These are phyloP conservation scores for Ogataea hybrid DNA, from an alignment of 1,139 yeast species.

Conservation along the genomic window DNA sequence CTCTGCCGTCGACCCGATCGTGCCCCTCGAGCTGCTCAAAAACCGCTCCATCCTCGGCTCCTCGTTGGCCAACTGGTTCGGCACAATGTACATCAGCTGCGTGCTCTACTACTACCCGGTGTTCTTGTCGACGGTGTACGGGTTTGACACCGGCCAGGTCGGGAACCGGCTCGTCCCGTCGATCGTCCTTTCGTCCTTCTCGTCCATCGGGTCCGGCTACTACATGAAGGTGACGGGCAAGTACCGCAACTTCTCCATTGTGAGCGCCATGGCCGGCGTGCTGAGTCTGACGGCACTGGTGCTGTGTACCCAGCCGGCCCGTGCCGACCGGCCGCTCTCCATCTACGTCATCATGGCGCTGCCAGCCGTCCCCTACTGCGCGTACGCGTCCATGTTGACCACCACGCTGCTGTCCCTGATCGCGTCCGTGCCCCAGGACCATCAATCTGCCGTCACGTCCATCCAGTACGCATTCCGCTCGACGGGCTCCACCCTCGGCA, in stretches of 20 bases:
- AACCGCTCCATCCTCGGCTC: constrained; percentile 37
- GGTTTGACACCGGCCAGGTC: constrained; percentile 33
- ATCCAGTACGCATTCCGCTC: constrained; percentile 55
- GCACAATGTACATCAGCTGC: constrained; percentile 36
- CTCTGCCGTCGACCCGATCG: constrained; percentile 34
- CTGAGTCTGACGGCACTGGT: constrained; percentile 28
- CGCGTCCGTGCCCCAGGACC: constrained; percentile 49
- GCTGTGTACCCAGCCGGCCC: constrained; percentile 24
- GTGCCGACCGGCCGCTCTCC: constrained; percentile 15
- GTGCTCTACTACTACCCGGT: constrained; percentile 36
- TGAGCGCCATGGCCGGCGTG: constrained; percentile 26
- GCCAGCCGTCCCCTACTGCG: constrained; percentile 39
- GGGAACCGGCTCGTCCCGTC: constrained; percentile 40
- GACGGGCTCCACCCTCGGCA: constrained; percentile 54
- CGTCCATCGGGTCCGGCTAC: constrained; percentile 36
- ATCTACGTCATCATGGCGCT: constrained; percentile 37
- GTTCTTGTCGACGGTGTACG: constrained; percentile 33
- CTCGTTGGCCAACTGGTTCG: constrained; percentile 41
- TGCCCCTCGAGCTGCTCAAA: constrained; percentile 35
- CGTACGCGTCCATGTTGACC: constrained; percentile 46
- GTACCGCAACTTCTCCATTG: constrained; percentile 31
- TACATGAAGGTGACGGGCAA: constrained; percentile 39
- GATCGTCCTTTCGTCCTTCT: constrained; percentile 32
- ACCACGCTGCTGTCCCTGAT: constrained; percentile 50
- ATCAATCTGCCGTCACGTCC: constrained; percentile 53